Conservation (phyloP, 1,284 basidiomycete genomes). For the Farysia itapuensis region DNA sequence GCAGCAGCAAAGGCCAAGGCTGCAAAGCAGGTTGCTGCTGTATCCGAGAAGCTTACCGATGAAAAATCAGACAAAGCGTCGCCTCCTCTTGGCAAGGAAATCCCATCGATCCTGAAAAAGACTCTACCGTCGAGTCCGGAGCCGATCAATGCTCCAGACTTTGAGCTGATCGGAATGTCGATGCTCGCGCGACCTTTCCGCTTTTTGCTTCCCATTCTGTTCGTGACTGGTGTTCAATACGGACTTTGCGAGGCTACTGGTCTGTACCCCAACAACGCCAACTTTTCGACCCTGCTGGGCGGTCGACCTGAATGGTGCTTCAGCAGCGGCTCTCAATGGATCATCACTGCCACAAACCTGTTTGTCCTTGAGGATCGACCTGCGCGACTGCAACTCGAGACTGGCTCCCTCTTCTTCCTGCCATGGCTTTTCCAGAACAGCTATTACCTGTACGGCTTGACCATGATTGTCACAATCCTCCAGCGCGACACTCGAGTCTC, state of each 20-base stretch:
- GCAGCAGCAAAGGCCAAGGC: conserved; percentile 23
- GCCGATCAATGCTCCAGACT: conserved; percentile 25
- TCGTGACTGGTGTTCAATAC: conserved; percentile 36
- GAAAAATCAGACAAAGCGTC: neutral
- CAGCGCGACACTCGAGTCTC: conserved; percentile 22
- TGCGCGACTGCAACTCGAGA: conserved; percentile 8
- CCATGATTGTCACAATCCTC: conserved; percentile 20
- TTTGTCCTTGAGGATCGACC: conserved; percentile 25
- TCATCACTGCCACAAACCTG: conserved; percentile 28
- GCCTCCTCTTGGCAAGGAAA: neutral
- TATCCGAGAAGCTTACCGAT: neutral
- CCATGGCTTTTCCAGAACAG: conserved; percentile 41
- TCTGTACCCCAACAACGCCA: conserved; percentile 16
- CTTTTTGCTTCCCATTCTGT: conserved; percentile 28
- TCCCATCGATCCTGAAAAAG: neutral
- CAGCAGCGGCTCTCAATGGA: conserved; percentile 21
- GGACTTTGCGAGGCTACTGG: conserved; percentile 19
- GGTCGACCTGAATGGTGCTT: conserved; percentile 24
- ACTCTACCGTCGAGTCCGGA: neutral
- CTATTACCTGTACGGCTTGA: conserved; percentile 31
- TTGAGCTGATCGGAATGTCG: conserved; percentile 29
- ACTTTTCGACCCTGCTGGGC: conserved; percentile 26
- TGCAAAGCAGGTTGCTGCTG: conserved; percentile 11
- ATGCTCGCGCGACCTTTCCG: conserved; percentile 38
- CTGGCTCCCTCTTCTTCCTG: conserved; percentile 19